These are phyloP conservation scores for Erysimum cheiranthoides DNA, from an alignment of 345 rosid species.

Conservation along the genomic window DNA sequence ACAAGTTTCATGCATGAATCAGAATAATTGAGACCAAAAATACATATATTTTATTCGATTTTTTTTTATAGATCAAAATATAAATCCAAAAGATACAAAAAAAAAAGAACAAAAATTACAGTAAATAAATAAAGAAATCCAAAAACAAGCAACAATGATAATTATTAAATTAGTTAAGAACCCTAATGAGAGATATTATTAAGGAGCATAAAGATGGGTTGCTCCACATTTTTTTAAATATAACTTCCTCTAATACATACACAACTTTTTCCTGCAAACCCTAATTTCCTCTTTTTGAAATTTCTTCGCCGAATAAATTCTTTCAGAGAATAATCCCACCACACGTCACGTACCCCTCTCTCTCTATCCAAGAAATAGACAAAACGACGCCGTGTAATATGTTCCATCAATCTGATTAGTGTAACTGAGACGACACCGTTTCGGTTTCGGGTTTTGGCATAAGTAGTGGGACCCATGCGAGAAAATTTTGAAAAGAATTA, in stretches of 20 bases:
- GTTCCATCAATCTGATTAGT: not conserved
- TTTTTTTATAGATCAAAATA: not conserved
- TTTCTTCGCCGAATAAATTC: not conserved
- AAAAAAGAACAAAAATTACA: not conserved
- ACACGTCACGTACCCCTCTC: not conserved
- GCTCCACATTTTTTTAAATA: conserved; percentile 14
- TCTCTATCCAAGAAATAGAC: conserved; percentile 10
- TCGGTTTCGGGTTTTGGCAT: conserved; percentile 25
- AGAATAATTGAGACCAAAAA: not conserved
- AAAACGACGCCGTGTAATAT: conserved; percentile 23
- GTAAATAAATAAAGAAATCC: not conserved
- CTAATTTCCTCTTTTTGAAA: not conserved
- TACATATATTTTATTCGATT: not conserved
- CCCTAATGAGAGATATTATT: conserved; percentile 2
- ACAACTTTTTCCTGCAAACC: conserved; percentile 15
- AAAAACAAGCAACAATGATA: conserved; percentile 29
- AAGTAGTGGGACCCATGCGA: conserved; percentile 20
- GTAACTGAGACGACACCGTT: conserved; percentile 36
- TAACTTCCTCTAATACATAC: conserved; percentile 29
- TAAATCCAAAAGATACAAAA: not conserved
- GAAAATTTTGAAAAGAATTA: conserved; percentile 62
- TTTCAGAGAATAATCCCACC: not conserved
- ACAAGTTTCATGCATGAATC: not conserved
- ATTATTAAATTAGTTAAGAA: conserved; percentile 23
- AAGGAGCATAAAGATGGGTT: conserved; percentile 39